phyloP scores from a whole-genome alignment of 2,329 filamentous ascomycete genomes.

The Basipetospora chlamydospora region DNA sequence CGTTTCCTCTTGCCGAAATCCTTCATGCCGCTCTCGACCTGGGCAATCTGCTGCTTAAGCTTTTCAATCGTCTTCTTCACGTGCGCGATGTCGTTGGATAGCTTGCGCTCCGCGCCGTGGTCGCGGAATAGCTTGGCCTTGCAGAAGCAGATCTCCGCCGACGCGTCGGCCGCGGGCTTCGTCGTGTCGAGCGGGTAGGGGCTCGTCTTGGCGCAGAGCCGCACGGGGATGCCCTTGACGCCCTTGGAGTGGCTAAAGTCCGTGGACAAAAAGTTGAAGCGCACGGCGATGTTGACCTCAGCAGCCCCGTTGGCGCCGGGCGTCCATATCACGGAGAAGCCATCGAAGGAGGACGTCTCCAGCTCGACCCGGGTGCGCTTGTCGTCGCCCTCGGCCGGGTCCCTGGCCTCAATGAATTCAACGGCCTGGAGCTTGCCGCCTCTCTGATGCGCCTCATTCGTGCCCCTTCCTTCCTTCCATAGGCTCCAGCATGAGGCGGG shows the following conservation, averaged over 20 bases:
- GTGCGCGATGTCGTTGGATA: constrained; percentile 87
- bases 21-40: constrained; percentile 54
- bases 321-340: constrained; percentile 83
- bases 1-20: constrained; percentile 53
- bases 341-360: constrained; percentile 74
- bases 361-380: constrained; percentile 55
- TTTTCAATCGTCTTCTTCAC: constrained; percentile 97
- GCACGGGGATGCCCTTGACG: constrained; percentile 90
- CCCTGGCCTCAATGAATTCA: constrained; percentile 66
- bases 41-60: constrained; percentile 80
- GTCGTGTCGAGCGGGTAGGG: constrained; percentile 39
- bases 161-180: constrained; percentile 28
- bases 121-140: constrained; percentile 96
- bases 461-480: constrained; percentile 95
- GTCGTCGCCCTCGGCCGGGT: constrained; percentile 45
- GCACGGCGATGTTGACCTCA: constrained; percentile 77
- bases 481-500: constrained; percentile 73
- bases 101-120: constrained; percentile 85
- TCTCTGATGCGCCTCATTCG: constrained; percentile 85
- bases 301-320: constrained; percentile 51
- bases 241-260: constrained; percentile 98
- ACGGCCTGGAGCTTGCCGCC: constrained; percentile 88
- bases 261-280: constrained; percentile 96
- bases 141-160: constrained; percentile 73
- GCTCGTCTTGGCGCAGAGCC: constrained; percentile 83